Base-by-base conservation (phyloP, 352 stramenopile species). In the Pseudoperonospora humuli region DNA sequence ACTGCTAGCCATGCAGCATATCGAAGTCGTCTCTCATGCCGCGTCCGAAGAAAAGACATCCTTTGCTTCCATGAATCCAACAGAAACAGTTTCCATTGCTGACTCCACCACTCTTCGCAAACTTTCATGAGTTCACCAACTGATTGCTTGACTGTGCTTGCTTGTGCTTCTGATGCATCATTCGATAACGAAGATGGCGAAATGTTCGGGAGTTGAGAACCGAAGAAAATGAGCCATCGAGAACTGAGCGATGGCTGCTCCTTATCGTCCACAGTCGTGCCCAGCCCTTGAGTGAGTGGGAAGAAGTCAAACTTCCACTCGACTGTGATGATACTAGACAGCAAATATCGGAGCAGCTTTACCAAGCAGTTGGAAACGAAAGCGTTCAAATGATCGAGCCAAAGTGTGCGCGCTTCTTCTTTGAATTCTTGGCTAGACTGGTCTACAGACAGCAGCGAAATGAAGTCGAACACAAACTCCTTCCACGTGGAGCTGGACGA, bases 281-380 rank as follows among this genome's bases (percentile, higher is more conserved):
- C 24, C n/a, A 10, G 8, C 11, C 36, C 35, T n/a, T 31, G 7
- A 37, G 31, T 5, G 4, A 42, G 23, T 19, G 27, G 34, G 5
- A 19, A 31, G 11, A 71, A 71, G 3, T 52, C 34, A 39, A 84
- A 65, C 15, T 79, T 70, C 69, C 64, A 84, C 25, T 84, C 72
- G 9, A 28, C 33, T 20, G 45, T 50, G 26, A 69, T 59, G n/a
- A 65, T 25, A 25, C 41, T 45, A 5, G 39, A 52, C 9, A 79
- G 35, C 7, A 76, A 36, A n/a, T 47, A 40, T n/a, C 20, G 50
- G 7, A 82, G 28, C 13, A 75, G 38, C 23, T 45, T 34, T 17
- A 50, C 24, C 17, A 75, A 47, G 9, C 36, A 54, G 13, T 39
- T 46, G 4, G 50, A 53, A 33, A 54, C n/a, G 23, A 69, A 62